These are phyloP conservation scores for Tolypocladium inflatum DNA, from an alignment of 2,329 filamentous ascomycete species.

Conservation along the genomic window DNA sequence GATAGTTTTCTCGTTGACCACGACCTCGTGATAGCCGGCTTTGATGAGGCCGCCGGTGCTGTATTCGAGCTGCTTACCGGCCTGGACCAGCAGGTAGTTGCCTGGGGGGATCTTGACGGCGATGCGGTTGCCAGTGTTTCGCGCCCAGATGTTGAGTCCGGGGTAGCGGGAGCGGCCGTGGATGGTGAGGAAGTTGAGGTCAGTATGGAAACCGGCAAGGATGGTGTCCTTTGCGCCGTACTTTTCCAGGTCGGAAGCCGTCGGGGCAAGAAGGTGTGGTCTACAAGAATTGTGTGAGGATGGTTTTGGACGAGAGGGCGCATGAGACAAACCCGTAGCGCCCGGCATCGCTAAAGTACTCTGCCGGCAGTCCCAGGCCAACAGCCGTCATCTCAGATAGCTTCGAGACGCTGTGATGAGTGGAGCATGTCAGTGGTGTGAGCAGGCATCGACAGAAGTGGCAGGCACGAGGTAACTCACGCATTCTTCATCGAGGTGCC, in stretches of 20 bases:
- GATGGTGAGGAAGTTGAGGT: slow-evolving; percentile 57
- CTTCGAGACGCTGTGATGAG: slow-evolving; percentile 35
- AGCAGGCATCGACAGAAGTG: background rate
- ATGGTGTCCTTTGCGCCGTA: slow-evolving; percentile 47
- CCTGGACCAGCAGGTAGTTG: slow-evolving; percentile 50
- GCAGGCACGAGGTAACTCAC: slow-evolving; percentile 24
- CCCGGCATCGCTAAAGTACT: slow-evolving; percentile 45
- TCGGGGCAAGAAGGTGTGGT: slow-evolving; percentile 52
- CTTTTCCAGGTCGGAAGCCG: slow-evolving; percentile 45
- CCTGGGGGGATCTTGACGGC: slow-evolving; percentile 48
- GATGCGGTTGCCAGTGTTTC: slow-evolving; percentile 51
- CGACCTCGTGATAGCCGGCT: slow-evolving; percentile 53
- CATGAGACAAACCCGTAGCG: slow-evolving; percentile 39
- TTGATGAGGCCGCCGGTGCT: slow-evolving; percentile 51
- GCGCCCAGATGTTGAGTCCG: slow-evolving; percentile 53
- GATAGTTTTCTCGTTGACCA: slow-evolving; percentile 44
- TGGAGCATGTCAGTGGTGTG: background rate
- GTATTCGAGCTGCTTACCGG: slow-evolving; percentile 54
- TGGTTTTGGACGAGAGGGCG: background rate
- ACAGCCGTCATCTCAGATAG: slow-evolving; percentile 50
- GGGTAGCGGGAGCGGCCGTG: slow-evolving; percentile 54
- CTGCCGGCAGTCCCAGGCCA: slow-evolving; percentile 41
- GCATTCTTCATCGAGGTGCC: slow-evolving; percentile 51
- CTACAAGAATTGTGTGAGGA: slow-evolving; percentile 16
- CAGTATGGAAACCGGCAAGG: slow-evolving; percentile 54